phyloP scores from a whole-genome alignment of 2,329 filamentous ascomycete species.

The Aspergillus neoniger region DNA sequence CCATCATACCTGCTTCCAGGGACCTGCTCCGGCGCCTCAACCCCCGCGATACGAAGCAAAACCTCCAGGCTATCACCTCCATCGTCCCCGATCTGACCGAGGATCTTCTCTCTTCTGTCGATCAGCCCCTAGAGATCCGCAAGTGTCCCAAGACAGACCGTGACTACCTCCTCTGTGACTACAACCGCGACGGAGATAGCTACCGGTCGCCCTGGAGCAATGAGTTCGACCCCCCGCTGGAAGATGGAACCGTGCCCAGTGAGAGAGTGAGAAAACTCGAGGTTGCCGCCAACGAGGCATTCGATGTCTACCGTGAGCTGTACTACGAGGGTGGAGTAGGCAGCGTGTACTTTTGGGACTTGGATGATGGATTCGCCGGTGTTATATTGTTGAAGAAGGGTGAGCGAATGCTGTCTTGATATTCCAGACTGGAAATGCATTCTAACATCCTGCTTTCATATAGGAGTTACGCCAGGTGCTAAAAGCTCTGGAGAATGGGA shows the following conservation, averaged over 20 bases:
- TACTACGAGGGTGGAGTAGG: slow-evolving; percentile 92
- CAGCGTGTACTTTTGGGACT: slow-evolving; percentile 96
- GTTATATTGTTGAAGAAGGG: slow-evolving; percentile 95
- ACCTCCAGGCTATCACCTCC: slow-evolving; percentile 84
- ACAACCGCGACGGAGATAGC: slow-evolving; percentile 98
- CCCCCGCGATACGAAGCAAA: slow-evolving; percentile 84
- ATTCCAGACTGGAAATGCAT: neutral
- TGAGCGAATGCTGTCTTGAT: slow-evolving; percentile 41
- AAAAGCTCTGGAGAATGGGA: slow-evolving; percentile 86
- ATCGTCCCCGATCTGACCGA: slow-evolving; percentile 92
- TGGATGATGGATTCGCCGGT: slow-evolving; percentile 96
- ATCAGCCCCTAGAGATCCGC: slow-evolving; percentile 85
- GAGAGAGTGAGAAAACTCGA: slow-evolving; percentile 94
- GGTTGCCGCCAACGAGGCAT: slow-evolving; percentile 88
- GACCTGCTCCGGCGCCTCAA: slow-evolving; percentile 98
- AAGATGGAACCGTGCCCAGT: slow-evolving; percentile 83
- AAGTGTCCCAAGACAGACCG: slow-evolving; percentile 86
- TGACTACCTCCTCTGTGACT: slow-evolving; percentile 98
- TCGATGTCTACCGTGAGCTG: slow-evolving; percentile 94
- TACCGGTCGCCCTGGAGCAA: slow-evolving; percentile 99
- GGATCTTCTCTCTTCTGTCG: slow-evolving; percentile 95
- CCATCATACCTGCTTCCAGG: slow-evolving; percentile 52
- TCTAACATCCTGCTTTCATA: neutral
- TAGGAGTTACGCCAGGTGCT: slow-evolving; percentile 67
- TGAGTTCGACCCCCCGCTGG: slow-evolving; percentile 90